Percentiles rank a stretch among this genome's conserved stretches.
Conservation (phyloP, 2,329 filamentous ascomycete genomes). For the Aspergillus pseudoterreus region DNA sequence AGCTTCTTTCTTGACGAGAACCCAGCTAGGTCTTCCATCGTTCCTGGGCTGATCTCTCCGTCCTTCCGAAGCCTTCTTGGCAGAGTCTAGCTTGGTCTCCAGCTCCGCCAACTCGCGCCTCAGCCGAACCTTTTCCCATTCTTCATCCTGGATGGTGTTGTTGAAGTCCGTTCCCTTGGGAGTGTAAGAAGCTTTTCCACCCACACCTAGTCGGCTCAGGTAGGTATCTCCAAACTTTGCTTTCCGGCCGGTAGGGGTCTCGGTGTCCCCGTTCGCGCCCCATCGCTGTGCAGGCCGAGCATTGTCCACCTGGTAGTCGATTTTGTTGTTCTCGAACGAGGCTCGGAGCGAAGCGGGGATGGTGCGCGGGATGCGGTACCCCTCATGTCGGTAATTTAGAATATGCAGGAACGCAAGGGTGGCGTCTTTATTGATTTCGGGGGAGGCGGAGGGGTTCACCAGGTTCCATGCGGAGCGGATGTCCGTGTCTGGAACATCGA, state of each 20-base stretch:
- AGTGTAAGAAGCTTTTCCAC: constrained; percentile 72
- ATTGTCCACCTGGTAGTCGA: constrained; percentile 90
- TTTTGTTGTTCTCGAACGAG: constrained; percentile 92
- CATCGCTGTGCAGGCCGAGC: constrained; percentile 69
- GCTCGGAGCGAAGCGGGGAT: constrained; percentile 87
- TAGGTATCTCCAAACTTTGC: constrained; percentile 98
- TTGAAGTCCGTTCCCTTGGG: constrained; percentile 87
- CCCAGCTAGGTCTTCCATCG: constrained; percentile 75
- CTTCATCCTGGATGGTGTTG: constrained; percentile 75
- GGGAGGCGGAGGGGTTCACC: constrained; percentile 81
- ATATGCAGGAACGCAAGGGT: constrained; percentile 94
- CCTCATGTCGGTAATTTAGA: constrained; percentile 91
- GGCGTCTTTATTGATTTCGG: constrained; percentile 90
- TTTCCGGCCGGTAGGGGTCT: constrained; percentile 81
- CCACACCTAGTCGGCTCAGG: constrained; percentile 77
- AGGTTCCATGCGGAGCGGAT: constrained; percentile 94
- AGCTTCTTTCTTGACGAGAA: constrained; percentile 87
- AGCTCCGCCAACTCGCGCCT: constrained; percentile 89
- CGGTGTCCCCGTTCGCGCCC: constrained; percentile 74
- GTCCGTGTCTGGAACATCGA: constrained; percentile 68
- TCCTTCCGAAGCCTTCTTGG: constrained; percentile 69
- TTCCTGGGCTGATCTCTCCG: constrained; percentile 53
- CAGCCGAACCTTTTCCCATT: constrained; percentile 95
- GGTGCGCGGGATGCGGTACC: constrained; percentile 85
- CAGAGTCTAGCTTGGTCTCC: constrained; percentile 79